Conservation (phyloP, 169 alveolate species). For the Eimeria mitis region DNA sequence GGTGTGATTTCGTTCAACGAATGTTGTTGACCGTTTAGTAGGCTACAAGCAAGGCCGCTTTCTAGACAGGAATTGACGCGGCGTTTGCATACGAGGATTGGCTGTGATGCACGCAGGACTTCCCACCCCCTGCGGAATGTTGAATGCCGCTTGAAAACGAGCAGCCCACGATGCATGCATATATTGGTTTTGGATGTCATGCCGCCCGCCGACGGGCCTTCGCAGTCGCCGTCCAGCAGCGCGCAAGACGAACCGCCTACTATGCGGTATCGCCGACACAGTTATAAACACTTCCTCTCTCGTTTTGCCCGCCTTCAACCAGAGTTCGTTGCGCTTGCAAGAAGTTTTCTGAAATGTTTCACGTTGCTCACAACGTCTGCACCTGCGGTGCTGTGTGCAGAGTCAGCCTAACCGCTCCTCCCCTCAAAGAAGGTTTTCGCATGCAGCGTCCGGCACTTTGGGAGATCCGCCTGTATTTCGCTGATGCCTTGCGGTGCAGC, state of each 20-base stretch:
- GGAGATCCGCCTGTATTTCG: constrained; percentile 56
- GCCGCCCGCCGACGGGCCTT: constrained; percentile 51
- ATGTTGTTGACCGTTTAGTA: not conserved
- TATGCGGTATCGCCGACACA: constrained; percentile 24
- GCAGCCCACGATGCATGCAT: constrained; percentile 65
- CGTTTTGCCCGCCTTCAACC: not conserved
- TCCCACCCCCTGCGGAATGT: constrained; percentile 67
- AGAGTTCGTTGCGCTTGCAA: not conserved
- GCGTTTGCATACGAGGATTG: not conserved
- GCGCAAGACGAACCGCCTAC: not conserved
- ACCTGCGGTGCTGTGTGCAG: constrained; percentile 21
- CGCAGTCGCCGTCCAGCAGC: constrained; percentile 34
- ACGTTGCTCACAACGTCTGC: not conserved
- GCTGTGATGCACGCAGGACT: constrained; percentile 17
- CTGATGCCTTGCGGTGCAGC: constrained; percentile 69
- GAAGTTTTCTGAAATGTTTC: not conserved
- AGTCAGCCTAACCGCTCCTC: constrained; percentile 66
- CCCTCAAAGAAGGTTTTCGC: not conserved
- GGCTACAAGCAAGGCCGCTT: not conserved
- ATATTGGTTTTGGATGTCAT: constrained; percentile 37
- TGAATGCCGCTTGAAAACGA: constrained; percentile 63
- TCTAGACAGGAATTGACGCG: not conserved
- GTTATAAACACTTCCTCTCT: not conserved
- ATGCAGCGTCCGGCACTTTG: constrained; percentile 59
- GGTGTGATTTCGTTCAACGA: not conserved